Conservation (phyloP, 306 rosid genomes). For the Fragaria vesca region DNA sequence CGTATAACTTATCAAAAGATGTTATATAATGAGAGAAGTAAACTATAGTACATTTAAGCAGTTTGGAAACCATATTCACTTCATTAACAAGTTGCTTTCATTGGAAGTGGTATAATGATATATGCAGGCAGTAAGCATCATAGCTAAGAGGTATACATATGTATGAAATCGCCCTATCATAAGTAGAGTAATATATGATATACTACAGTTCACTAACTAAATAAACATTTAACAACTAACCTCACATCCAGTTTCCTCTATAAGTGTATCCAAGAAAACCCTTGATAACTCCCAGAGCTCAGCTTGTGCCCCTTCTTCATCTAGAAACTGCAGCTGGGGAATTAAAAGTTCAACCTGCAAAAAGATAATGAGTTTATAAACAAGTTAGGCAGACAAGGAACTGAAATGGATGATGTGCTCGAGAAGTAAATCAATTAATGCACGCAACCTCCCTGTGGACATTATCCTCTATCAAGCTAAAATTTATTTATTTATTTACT, state of each 20-base stretch:
- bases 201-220: background rate
- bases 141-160: background rate
- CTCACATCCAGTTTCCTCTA: constrained; percentile 59
- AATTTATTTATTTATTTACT: background rate
- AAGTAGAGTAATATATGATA: background rate
- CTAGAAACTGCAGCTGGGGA: constrained; percentile 93
- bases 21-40: background rate
- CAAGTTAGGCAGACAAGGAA: constrained; percentile 8
- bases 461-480: background rate
- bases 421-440: background rate
- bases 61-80: background rate
- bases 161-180: background rate
- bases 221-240: constrained; percentile 36
- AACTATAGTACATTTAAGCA: background rate
- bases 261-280: constrained; percentile 74
- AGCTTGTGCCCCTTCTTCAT: constrained; percentile 95
- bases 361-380: background rate
- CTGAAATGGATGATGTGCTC: constrained; percentile 15
- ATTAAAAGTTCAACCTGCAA: constrained; percentile 92
- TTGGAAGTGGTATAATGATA: background rate
- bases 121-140: background rate
- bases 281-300: constrained; percentile 94
- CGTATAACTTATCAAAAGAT: constrained; percentile 30
- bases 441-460: background rate
- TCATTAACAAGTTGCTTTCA: background rate